Evolutionary conservation across 208 protist genomes (phyloP).

Genomic region (Leishmania tarentolae): DNA sequence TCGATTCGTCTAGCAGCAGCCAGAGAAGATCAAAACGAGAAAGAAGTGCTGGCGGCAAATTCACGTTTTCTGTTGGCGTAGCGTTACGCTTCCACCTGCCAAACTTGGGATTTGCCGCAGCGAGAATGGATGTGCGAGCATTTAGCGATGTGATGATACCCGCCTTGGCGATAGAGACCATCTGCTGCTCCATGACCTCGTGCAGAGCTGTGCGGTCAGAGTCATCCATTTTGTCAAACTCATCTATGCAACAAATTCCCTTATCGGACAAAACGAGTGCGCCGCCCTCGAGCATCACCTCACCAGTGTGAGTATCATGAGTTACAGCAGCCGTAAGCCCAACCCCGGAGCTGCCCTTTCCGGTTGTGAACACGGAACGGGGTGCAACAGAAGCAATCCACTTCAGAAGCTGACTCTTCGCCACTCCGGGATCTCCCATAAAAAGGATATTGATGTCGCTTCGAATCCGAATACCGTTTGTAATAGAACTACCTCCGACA

Average conservation of each 20-base stretch:
- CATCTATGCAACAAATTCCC: constrained; percentile 99
- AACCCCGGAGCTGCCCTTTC: constrained; percentile 98
- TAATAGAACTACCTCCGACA: constrained; percentile 98
- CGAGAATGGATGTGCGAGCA: constrained; percentile 97
- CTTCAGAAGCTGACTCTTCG: constrained; percentile 98
- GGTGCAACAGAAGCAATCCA: constrained; percentile 98
- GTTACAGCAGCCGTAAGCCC: constrained; percentile 99
- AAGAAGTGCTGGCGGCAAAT: constrained; percentile 97
- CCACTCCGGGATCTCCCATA: constrained; percentile 99
- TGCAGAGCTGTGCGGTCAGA: constrained; percentile 96
- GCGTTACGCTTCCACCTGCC: constrained; percentile 95
- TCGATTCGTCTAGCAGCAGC: constrained; percentile 90
- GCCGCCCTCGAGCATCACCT: constrained; percentile 95
- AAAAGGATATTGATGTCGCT: constrained; percentile 99
- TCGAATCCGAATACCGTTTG: constrained; percentile 91
- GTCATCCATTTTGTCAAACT: constrained; percentile 99
- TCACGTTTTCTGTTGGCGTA: constrained; percentile 97
- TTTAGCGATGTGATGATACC: constrained; percentile 99
- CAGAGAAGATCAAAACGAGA: constrained; percentile 98
- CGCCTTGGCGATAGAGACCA: constrained; percentile 99
- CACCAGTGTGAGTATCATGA: constrained; percentile 95
- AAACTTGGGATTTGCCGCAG: constrained; percentile 98
- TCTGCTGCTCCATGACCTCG: constrained; percentile 99
- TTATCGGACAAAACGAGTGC: constrained; percentile 97
- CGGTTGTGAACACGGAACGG: constrained; percentile 98